Base-by-base conservation (phyloP, 768 basidiomycete genomes). In the Lactifluus rugatus region DNA sequence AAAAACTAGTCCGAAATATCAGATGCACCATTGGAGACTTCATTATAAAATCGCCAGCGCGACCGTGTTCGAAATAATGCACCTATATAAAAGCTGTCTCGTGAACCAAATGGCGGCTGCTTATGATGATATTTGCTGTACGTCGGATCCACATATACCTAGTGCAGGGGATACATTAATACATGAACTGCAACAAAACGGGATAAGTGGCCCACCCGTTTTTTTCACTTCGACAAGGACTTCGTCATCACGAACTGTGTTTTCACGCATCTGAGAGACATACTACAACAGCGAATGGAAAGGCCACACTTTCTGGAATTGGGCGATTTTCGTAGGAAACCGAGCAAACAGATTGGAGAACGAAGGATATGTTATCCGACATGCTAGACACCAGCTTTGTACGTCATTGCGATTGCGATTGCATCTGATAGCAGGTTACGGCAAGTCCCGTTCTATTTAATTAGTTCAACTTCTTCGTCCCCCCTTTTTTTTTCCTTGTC, bases 121-220 rank as follows among this genome's bases (percentile, higher is more conserved):
- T 56, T 17, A 47, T 32, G 48, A 48, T 39, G 39, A 14, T n/a
- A 61, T 57, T 64, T 56, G 51, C 55, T 69, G 64, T 72, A 87
- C 87, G 78, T 95, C 92, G 58, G 89, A 92, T 37, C 92, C 92
- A 68, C 91, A 94, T 62, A 94, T 93, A 52, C 92, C 92, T 89
- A 62, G 23, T 46, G 17, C 23, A 23, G 45, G 34, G 52, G 64
- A 37, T 13, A 34, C 54, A 51, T 46, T 47, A 53, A 53, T 44
- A 14, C 50, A 25, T 52, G 58, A 47, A 56, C 26, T 41, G 49
- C 52, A 50, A 42, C 10, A 28, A 44, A 56, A 28, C 48, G 13
- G 23, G 9, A 48, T 45, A 48, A 8, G 16, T 37, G 5, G 45
- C n/a, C 65, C 78, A 84, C 90, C 93, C 17, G 93, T 95, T 74